Base-by-base conservation (phyloP, 208 protist genomes). In the Wallacemonas collosoma region DNA sequence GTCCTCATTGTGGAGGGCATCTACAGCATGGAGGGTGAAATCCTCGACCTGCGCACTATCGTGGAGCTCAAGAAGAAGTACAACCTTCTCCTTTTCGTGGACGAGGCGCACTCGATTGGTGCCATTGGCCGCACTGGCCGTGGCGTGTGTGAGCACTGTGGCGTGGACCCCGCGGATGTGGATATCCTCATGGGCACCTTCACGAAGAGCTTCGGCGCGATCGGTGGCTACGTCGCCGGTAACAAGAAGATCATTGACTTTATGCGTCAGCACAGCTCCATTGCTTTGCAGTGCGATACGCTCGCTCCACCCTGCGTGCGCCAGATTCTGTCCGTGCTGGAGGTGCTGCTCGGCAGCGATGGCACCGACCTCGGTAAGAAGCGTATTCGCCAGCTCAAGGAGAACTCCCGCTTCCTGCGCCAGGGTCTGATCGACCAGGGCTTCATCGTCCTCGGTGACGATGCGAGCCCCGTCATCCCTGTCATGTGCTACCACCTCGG, bases 101-200 rank as follows among this genome's bases (percentile, higher is more conserved):
- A 99, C 79, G 98, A 99, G 90, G 98, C 98, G 5, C 98, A 99
- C 81, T 98, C 98, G 40, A 98, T 99, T 68, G 98, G 98, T 70
- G 88, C 99, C 26, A 98, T 99, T 71, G 98, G 98, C 58, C 63
- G 71, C 35, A 87, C 79, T 36, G 98, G 98, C 64, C 95, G 94
- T 48, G 98, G 98, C 47, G 94, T 99, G 2, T 97, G 93, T 75
- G 98, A 99, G 79, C 74, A 90, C 79, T 85, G 88, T 66, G 93
- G 94, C 41, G 82, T 99, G 3, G 72, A 87, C 69, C 85, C 93
- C 53, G 75, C 95, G 53, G 85, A 97, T 50, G 81, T 99, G 12
- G 97, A 98, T 68, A 91, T 99, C 60, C 91, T 99, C 58, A 97
- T 97, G 80, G 97, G 97, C 47, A 99, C 98, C 43, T 97, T 99